These are phyloP conservation scores for Dendrobium chrysotoxum DNA, from an alignment of 106 monocot species.

Conservation along the genomic window DNA sequence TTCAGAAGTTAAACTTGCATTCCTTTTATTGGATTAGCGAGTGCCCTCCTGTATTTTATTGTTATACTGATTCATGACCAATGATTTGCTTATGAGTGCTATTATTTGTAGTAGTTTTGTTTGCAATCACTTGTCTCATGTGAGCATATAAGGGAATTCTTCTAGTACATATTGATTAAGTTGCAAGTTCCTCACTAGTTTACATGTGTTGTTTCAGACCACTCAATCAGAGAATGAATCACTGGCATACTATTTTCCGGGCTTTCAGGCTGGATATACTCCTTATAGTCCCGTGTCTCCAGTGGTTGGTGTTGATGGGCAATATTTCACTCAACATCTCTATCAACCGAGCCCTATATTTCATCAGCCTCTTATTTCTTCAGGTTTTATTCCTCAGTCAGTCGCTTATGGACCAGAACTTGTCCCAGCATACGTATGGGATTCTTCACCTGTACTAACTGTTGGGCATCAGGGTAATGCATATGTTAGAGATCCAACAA, in stretches of 20 bases:
- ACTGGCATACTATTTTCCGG: conserved; percentile 50
- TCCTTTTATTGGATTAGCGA: neutral
- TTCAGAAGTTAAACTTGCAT: neutral
- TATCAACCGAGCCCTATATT: conserved; percentile 32
- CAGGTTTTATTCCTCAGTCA: conserved; percentile 47
- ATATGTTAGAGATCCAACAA: conserved; percentile 22
- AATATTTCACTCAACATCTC: conserved; percentile 48
- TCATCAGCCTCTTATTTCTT: conserved; percentile 33
- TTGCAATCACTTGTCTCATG: neutral
- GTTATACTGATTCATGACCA: neutral
- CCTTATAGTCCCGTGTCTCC: conserved; percentile 34
- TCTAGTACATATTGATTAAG: neutral
- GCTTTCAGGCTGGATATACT: conserved; percentile 42
- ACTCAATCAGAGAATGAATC: conserved; percentile 54
- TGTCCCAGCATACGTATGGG: conserved; percentile 49
- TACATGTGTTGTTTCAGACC: conserved; percentile 38
- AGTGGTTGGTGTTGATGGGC: conserved; percentile 51
- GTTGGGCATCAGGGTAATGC: conserved; percentile 27
- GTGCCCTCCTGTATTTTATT: neutral
- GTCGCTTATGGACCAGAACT: conserved; percentile 50
- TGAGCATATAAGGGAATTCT: no score
- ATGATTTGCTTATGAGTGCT: neutral
- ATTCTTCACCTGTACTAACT: conserved; percentile 27
- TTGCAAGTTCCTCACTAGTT: neutral
- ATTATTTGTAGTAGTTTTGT: neutral